These are phyloP conservation scores for Phalaenopsis hybrid DNA, from an alignment of 116 monocot species.

Conservation along the genomic window DNA sequence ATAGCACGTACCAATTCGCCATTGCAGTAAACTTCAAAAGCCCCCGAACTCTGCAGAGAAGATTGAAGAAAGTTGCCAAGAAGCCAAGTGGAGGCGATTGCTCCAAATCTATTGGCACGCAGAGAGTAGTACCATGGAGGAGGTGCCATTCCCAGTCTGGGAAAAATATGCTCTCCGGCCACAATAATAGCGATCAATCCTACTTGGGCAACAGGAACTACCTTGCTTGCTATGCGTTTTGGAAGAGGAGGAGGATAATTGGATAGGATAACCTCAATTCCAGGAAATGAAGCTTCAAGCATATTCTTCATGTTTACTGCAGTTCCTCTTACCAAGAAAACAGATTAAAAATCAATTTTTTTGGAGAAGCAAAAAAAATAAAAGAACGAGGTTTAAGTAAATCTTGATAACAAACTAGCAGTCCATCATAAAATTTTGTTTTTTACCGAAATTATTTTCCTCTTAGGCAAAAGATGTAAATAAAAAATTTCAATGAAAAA, in stretches of 20 bases:
- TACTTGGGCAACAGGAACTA: conserved; percentile 62
- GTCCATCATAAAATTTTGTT: no score
- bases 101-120: conserved; percentile 86
- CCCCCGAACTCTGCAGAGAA: conserved; percentile 79
- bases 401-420: neutral
- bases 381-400: neutral
- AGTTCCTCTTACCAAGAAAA: conserved; percentile 51
- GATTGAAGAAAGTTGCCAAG: conserved; percentile 72
- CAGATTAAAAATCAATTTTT: neutral
- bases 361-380: neutral
- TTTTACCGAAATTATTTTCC: no score
- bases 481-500: no score
- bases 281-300: conserved; percentile 89
- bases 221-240: conserved; percentile 76
- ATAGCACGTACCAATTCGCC: conserved; percentile 57
- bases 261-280: conserved; percentile 63
- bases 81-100: conserved; percentile 82
- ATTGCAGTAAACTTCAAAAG: conserved; percentile 96
- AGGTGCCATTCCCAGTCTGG: conserved; percentile 62
- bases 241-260: conserved; percentile 89
- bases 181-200: conserved; percentile 59
- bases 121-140: conserved; percentile 77
- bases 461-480: no score
- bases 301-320: conserved; percentile 90
- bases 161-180: conserved; percentile 90